Evolutionary conservation across 495 filamentous ascomycete genomes (phyloP).

Genomic region (Neurospora sp.): DNA sequence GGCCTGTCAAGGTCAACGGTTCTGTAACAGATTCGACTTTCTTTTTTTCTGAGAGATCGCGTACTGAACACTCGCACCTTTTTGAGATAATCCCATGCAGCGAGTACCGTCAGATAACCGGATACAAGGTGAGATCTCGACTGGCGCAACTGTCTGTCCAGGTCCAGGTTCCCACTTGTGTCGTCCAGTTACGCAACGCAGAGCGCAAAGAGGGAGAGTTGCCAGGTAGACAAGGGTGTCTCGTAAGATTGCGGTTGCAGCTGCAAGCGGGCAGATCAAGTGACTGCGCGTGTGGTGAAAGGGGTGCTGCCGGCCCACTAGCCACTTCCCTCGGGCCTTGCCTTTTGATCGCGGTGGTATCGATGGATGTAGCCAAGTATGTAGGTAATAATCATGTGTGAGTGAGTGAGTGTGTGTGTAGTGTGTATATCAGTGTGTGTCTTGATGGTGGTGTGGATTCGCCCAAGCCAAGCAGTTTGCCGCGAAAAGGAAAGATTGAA

Average conservation of each 20-base stretch:
- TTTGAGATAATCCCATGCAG: neutral
- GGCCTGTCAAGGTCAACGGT: neutral
- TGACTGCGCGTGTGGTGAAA: conserved; percentile 19
- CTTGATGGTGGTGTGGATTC: neutral
- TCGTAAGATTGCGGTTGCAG: conserved; percentile 16
- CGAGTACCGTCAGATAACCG: neutral
- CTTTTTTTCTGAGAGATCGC: neutral
- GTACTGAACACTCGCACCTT: neutral
- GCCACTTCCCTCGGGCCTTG: neutral
- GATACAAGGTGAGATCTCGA: neutral
- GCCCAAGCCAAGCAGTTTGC: neutral
- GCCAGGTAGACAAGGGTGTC: conserved; percentile 11
- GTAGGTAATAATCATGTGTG: neutral
- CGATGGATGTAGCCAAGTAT: neutral
- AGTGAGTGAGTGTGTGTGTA: neutral
- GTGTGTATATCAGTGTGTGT: neutral
- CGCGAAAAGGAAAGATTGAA: neutral
- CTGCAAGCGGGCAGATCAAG: conserved; percentile 22
- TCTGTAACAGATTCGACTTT: neutral
- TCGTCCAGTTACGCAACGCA: conserved; percentile 8
- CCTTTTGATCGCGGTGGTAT: neutral
- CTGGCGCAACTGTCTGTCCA: neutral
- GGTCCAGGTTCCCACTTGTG: neutral
- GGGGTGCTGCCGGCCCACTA: neutral
- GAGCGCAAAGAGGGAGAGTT: neutral